Conservation (phyloP, 495 filamentous ascomycete species). For the Hypoxylon subgilvum region DNA sequence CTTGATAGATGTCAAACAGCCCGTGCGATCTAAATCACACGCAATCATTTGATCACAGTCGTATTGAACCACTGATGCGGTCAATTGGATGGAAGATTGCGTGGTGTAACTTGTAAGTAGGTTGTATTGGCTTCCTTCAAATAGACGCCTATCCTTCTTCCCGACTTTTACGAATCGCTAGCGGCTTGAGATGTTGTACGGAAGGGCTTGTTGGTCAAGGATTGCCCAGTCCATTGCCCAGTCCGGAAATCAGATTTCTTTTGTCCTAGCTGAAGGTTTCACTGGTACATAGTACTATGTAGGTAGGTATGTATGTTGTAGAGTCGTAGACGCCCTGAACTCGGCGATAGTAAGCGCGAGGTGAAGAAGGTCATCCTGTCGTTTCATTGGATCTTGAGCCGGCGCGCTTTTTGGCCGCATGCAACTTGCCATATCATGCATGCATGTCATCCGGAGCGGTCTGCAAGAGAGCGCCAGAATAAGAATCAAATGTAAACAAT, state of each 20-base stretch:
- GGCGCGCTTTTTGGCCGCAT: constrained; percentile 7
- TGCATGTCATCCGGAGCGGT: constrained; percentile 36
- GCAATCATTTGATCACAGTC: constrained; percentile 32
- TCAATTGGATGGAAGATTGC: constrained; percentile 13
- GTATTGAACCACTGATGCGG: constrained; percentile 15
- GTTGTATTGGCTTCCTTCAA: constrained; percentile 13
- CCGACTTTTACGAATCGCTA: constrained; percentile 24
- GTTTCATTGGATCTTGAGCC: constrained; percentile 19
- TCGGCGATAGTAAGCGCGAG: constrained; percentile 32
- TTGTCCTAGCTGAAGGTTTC: constrained; percentile 30
- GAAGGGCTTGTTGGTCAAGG: constrained; percentile 7
- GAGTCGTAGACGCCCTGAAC: constrained; percentile 25
- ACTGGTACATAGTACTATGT: too few species aligned
- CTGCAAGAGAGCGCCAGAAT: constrained; percentile 19
- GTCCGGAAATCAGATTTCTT: constrained; percentile 22
- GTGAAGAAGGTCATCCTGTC: constrained; percentile 3
- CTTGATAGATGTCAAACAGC: constrained; percentile 35
- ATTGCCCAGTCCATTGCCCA: too few species aligned
- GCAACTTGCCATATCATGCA: constrained; percentile 31
- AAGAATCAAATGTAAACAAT: constrained; percentile 32
- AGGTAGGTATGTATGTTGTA: too few species aligned
- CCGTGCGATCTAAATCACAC: constrained; percentile 35
- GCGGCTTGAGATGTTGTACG: constrained; percentile 13
- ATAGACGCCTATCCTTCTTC: constrained; percentile 20
- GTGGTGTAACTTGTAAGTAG: too few species aligned